Conservation (phyloP, 1,139 yeast genomes). For the Lodderomyces jiufengensis region DNA sequence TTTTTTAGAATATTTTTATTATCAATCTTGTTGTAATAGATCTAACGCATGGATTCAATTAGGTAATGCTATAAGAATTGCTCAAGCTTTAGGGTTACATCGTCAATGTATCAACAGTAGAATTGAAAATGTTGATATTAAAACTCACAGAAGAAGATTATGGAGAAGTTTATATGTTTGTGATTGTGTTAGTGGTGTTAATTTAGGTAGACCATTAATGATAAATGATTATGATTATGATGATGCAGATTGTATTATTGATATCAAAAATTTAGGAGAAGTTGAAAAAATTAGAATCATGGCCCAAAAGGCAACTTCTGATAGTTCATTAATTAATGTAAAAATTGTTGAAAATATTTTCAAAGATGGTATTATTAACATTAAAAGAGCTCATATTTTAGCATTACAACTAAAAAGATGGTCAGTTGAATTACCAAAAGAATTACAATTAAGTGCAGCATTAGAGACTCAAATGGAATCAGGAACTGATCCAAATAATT, state of each 20-base stretch:
- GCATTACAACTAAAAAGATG: constrained; percentile 38
- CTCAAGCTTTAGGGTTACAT: constrained; percentile 65
- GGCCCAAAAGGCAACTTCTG: constrained; percentile 12
- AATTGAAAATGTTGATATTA: constrained; percentile 30
- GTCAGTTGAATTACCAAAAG: constrained; percentile 28
- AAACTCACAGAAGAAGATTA: constrained; percentile 26
- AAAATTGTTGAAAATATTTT: constrained; percentile 29
- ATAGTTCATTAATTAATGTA: constrained; percentile 23
- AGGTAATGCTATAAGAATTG: constrained; percentile 49
- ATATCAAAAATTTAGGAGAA: constrained; percentile 5
- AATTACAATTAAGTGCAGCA: constrained; percentile 15
- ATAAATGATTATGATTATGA: constrained; percentile 41
- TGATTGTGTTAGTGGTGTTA: constrained; percentile 37
- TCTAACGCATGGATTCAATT: constrained; percentile 36
- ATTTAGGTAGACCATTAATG: constrained; percentile 39
- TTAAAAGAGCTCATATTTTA: constrained; percentile 30
- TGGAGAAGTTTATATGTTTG: constrained; percentile 40
- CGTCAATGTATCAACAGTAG: constrained; percentile 46
- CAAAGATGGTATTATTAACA: constrained; percentile 29
- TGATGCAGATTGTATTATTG: constrained; percentile 17
- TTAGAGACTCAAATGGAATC: constrained; percentile 11
- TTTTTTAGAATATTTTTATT: constrained; percentile 32
- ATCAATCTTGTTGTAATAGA: constrained; percentile 34
- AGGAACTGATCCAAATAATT: constrained; percentile 18
- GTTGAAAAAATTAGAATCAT: constrained; percentile 10